phyloP scores from a whole-genome alignment of 208 protist genomes.

The Wallacemonas sp. region DNA sequence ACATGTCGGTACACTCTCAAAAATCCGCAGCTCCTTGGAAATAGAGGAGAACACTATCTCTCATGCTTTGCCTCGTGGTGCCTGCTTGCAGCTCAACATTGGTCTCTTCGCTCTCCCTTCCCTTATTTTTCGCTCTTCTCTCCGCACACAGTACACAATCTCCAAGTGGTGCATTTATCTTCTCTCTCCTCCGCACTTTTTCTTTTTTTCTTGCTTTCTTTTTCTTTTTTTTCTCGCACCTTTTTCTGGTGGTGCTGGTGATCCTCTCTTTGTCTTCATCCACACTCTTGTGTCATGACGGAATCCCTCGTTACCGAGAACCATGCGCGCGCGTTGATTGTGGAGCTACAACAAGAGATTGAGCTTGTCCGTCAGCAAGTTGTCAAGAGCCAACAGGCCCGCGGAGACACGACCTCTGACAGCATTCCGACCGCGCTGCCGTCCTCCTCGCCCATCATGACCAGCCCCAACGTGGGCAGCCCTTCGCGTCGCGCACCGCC shows the following conservation, averaged over 20 bases:
- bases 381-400: slow-evolving; percentile 25
- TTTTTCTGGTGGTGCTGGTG: neutral
- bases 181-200: too few relatives aligned
- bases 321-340: slow-evolving; percentile 21
- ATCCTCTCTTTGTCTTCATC: neutral
- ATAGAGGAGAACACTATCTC: too few relatives aligned
- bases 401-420: neutral
- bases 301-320: neutral
- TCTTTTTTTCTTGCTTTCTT: too few relatives aligned
- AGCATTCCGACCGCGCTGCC: neutral
- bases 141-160: too few relatives aligned
- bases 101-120: too few relatives aligned
- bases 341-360: slow-evolving; percentile 27
- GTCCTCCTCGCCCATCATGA: neutral
- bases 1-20: too few relatives aligned
- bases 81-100: too few relatives aligned
- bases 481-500: slow-evolving; percentile 10
- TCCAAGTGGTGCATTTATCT: too few relatives aligned
- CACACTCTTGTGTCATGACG: too few relatives aligned
- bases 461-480: neutral
- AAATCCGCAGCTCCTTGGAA: too few relatives aligned
- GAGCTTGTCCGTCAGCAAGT: slow-evolving; percentile 35
- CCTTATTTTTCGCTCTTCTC: too few relatives aligned
- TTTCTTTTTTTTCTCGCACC: neutral
- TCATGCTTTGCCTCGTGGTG: too few relatives aligned